A percentile compares a stretch with the other conserved stretches of the same genome.
These are phyloP conservation scores for Metarhizium humberi DNA, from an alignment of 2,329 filamentous ascomycete genomes.

Conservation along the genomic window DNA sequence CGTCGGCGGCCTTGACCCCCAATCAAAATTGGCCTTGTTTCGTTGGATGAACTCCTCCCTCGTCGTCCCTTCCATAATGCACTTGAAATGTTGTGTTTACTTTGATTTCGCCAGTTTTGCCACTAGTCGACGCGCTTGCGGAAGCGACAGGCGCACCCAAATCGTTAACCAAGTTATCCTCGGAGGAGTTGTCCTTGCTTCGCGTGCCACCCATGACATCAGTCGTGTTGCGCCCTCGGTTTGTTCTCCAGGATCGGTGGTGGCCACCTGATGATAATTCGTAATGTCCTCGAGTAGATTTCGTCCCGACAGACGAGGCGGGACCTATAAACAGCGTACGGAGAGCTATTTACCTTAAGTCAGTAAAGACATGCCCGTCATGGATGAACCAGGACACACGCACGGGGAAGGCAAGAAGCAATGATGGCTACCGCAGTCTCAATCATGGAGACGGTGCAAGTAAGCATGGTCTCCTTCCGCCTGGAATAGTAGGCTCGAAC, in stretches of 20 bases:
- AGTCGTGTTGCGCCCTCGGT: neutral
- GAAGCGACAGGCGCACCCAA: neutral
- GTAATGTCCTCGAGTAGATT: neutral
- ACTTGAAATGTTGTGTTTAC: neutral
- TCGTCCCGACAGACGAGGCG: neutral
- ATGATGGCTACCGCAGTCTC: slow-evolving; percentile 30
- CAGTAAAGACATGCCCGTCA: neutral
- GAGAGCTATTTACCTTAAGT: neutral
- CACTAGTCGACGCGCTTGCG: neutral
- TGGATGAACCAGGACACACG: neutral
- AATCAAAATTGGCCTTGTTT: neutral
- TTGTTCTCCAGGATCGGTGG: neutral
- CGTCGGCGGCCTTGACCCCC: too few species aligned
- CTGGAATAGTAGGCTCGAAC: slow-evolving; percentile 25
- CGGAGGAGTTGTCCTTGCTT: neutral
- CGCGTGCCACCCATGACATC: neutral
- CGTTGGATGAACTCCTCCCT: neutral
- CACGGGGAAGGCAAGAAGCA: slow-evolving; percentile 26
- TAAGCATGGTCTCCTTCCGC: slow-evolving; percentile 25
- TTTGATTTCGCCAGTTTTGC: neutral
- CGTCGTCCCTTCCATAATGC: neutral
- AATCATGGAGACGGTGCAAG: slow-evolving; percentile 28
- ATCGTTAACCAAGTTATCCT: neutral
- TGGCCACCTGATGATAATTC: neutral
- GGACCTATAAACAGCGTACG: neutral